phyloP scores from a whole-genome alignment of 805 yeast genomes.

The Clavispora phyllophila region DNA sequence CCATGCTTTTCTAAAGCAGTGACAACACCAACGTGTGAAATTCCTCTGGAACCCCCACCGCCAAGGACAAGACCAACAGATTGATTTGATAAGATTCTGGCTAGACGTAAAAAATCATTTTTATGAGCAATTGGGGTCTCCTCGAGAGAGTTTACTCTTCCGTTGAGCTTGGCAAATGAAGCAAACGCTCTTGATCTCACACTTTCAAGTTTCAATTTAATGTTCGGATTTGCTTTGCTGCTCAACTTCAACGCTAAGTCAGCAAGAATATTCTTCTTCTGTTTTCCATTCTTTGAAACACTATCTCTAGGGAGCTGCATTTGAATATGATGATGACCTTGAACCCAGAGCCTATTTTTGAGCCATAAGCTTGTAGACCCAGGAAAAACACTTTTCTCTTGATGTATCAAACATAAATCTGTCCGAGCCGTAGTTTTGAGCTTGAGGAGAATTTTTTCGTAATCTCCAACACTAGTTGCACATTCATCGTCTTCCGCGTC shows the following conservation, averaged over 20 bases:
- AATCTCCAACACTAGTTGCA: slow-evolving; percentile 74
- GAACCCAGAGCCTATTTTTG: slow-evolving; percentile 82
- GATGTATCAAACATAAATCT: slow-evolving; percentile 79
- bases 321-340: slow-evolving; percentile 88
- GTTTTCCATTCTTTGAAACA: slow-evolving; percentile 11
- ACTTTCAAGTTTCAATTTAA: slow-evolving; percentile 27
- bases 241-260: slow-evolving; percentile 34
- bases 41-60: slow-evolving; percentile 97
- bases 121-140: slow-evolving; percentile 15
- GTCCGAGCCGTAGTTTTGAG: slow-evolving; percentile 81
- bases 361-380: slow-evolving; percentile 87
- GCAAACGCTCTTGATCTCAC: slow-evolving; percentile 27
- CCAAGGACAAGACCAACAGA: slow-evolving; percentile 94
- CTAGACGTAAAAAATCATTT: slow-evolving; percentile 83
- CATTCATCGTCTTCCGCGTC: slow-evolving; percentile 62
- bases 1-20: slow-evolving; percentile 87
- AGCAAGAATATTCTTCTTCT: slow-evolving; percentile 22
- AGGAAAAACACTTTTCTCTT: slow-evolving; percentile 74
- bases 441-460: slow-evolving; percentile 69
- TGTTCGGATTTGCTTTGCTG: slow-evolving; percentile 29
- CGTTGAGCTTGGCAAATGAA: slow-evolving; percentile 23
- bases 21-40: slow-evolving; percentile 88
- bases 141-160: slow-evolving; percentile 16
- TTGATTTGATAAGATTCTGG: slow-evolving; percentile 84
- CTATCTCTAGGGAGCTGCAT: slow-evolving; percentile 39